phyloP scores from a whole-genome alignment of 441 rosid species.

The Pelargonium australe region DNA sequence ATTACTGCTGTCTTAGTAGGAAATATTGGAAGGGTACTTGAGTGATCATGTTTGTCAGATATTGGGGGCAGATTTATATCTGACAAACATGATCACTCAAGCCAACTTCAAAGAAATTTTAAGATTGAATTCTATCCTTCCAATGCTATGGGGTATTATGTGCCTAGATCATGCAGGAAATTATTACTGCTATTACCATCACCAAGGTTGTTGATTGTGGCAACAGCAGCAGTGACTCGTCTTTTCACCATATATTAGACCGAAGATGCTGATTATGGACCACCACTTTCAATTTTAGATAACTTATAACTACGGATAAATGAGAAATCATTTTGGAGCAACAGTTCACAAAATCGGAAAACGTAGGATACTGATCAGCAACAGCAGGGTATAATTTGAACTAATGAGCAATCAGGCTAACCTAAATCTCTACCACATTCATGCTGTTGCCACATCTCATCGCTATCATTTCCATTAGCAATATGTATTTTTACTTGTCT shows the following conservation, averaged over 20 bases:
- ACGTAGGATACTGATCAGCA: not conserved
- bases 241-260: not conserved
- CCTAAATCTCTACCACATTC: not conserved
- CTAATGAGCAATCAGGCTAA: not conserved
- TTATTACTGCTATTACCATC: not conserved
- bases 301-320: not conserved
- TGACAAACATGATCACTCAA: no score
- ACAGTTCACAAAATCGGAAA: not conserved
- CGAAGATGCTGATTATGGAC: not conserved
- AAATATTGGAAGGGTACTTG: not conserved
- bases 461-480: not conserved
- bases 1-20: not conserved
- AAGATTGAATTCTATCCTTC: no score
- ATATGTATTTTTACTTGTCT: not conserved
- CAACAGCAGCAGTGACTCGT: not conserved
- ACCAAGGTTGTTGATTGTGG: not conserved
- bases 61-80: no score
- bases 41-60: no score
- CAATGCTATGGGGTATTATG: no score
- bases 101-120: no score
- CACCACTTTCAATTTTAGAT: not conserved
- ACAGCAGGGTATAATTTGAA: not conserved
- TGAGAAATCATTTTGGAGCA: not conserved
- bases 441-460: not conserved
- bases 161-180: not conserved